These are phyloP conservation scores for Candida rishiriensis DNA, from an alignment of 805 yeast species.

Conservation along the genomic window DNA sequence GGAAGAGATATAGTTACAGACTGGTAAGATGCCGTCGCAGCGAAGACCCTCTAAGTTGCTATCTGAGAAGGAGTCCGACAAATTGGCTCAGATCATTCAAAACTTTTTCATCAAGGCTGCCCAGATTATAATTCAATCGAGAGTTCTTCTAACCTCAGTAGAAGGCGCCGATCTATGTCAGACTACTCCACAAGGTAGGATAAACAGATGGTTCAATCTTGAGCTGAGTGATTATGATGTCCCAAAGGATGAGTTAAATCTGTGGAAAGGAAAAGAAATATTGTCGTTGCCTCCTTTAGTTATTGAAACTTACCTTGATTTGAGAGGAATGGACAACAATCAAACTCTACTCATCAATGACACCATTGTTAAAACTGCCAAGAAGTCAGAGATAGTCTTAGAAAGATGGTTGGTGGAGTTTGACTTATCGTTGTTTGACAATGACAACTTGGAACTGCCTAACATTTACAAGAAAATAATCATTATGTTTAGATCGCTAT, in stretches of 20 bases:
- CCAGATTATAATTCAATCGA: conserved; percentile 38
- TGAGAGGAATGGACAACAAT: conserved; percentile 20
- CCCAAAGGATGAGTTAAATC: conserved; percentile 51
- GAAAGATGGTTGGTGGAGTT: conserved; percentile 93
- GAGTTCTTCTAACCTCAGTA: conserved; percentile 10
- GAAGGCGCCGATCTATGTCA: conserved; percentile 2
- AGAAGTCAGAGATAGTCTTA: conserved; percentile 79
- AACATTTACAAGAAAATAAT: conserved; percentile 70
- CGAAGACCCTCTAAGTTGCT: conserved; percentile 20
- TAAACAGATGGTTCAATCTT: conserved; percentile 62
- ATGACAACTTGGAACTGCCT: conserved; percentile 51
- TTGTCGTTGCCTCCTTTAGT: conserved; percentile 71
- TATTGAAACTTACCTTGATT: conserved; percentile 60
- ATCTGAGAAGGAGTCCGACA: conserved; percentile 29
- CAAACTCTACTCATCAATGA: conserved; percentile 23
- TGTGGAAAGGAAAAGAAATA: conserved; percentile 52
- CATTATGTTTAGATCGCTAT: conserved; percentile 67
- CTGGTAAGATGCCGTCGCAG: not conserved
- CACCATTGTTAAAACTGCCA: conserved; percentile 53
- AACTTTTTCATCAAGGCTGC: conserved; percentile 65
- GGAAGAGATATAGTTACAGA: too few species aligned
- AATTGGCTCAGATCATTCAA: conserved; percentile 32
- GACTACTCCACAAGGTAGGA: conserved; percentile 18
- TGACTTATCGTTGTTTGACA: conserved; percentile 42
- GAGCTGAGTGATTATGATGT: conserved; percentile 36